phyloP scores from a whole-genome alignment of 257 asterid genomes.

The Petunia axillaris region DNA sequence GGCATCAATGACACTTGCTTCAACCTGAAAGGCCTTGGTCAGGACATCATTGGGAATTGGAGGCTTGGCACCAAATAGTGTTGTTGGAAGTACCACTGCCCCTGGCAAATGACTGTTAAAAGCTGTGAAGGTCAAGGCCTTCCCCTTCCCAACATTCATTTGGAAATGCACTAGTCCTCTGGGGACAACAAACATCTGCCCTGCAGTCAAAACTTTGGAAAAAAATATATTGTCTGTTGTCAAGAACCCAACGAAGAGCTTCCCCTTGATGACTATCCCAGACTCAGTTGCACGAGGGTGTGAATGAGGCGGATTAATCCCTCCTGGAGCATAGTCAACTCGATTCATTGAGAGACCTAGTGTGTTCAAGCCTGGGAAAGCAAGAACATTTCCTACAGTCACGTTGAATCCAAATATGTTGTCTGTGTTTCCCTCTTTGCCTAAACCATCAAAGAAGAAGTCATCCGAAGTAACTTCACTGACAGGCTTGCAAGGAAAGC shows the following conservation, averaged over 20 bases:
- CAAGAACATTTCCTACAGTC: constrained; percentile 37
- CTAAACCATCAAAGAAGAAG: constrained; percentile 60
- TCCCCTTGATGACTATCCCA: constrained; percentile 51
- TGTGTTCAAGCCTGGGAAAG: constrained; percentile 67
- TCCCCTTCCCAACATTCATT: constrained; percentile 55
- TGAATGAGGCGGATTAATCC: constrained; percentile 57
- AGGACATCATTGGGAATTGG: constrained; percentile 57
- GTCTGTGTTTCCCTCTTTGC: constrained; percentile 37
- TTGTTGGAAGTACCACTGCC: constrained; percentile 24
- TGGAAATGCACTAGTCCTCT: constrained; percentile 63
- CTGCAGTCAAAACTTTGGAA: constrained; percentile 43
- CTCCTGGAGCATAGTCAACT: constrained; percentile 50
- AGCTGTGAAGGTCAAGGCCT: constrained; percentile 49
- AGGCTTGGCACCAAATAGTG: constrained; percentile 56
- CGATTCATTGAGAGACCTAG: constrained; percentile 64
- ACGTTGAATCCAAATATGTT: constrained; percentile 36
- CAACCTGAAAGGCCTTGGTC: constrained; percentile 51
- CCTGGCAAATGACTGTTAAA: constrained; percentile 75
- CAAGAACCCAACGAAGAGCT: constrained; percentile 53
- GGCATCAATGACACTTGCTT: constrained; percentile 40
- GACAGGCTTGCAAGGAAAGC: constrained; percentile 62
- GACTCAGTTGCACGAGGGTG: constrained; percentile 67
- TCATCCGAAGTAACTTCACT: constrained; percentile 50
- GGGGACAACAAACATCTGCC: constrained; percentile 64
- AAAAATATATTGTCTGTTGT: constrained; percentile 42